Evolutionary conservation across 306 rosid genomes (phyloP).

Genomic region (Inga oerstediana): DNA sequence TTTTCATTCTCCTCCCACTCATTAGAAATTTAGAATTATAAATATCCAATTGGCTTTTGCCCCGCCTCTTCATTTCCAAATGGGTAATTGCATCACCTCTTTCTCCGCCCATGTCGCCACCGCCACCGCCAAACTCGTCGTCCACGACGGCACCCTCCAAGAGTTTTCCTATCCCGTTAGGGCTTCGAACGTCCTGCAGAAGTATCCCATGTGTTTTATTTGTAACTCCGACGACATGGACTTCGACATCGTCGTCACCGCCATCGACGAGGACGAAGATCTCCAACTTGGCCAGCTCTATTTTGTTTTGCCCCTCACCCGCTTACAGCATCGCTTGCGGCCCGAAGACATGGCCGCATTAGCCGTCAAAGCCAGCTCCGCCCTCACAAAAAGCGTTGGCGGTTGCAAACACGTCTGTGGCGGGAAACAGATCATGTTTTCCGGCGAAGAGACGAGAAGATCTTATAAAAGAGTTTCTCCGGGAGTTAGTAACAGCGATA

Average conservation of each 20-base stretch:
- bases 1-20: background rate
- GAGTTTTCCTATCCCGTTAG: constrained; percentile 71
- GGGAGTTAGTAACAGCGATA: background rate
- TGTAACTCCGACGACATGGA: constrained; percentile 94
- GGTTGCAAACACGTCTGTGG: constrained; percentile 44
- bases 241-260: constrained; percentile 69
- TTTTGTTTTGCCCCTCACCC: constrained; percentile 74
- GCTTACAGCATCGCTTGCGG: constrained; percentile 58
- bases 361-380: constrained; percentile 91
- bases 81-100: constrained; percentile 84
- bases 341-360: constrained; percentile 94
- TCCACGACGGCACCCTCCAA: constrained; percentile 65
- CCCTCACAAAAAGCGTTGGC: constrained; percentile 60
- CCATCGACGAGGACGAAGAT: constrained; percentile 65
- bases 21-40: no score
- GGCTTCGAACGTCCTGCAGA: constrained; percentile 70
- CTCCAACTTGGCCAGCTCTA: constrained; percentile 85
- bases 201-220: constrained; percentile 68
- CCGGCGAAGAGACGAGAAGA: constrained; percentile 41
- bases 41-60: background rate
- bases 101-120: constrained; percentile 64
- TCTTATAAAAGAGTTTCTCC: constrained; percentile 11
- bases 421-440: constrained; percentile 44
- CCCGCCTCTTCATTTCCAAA: background rate
- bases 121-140: constrained; percentile 77